Conservation (phyloP, 2,329 filamentous ascomycete species). For the Pseudogymnoascus sp. region DNA sequence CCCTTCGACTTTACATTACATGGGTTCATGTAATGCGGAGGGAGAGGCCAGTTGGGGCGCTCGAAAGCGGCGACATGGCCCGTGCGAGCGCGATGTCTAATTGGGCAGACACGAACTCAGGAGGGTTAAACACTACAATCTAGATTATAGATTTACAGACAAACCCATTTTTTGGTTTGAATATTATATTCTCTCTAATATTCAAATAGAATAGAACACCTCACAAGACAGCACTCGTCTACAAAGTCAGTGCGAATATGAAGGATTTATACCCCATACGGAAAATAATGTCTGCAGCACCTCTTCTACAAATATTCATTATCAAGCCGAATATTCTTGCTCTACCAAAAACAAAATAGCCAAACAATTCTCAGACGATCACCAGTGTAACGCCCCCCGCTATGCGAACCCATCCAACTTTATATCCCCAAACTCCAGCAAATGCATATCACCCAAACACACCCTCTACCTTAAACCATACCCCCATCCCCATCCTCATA, state of each 20-base stretch:
- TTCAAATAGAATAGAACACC: not conserved
- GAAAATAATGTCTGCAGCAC: not conserved
- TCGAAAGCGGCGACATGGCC: too few species aligned
- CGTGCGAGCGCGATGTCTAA: too few species aligned
- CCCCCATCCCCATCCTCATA: slow-evolving; percentile 34
- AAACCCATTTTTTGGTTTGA: not conserved
- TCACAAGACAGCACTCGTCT: not conserved
- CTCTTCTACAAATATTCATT: not conserved
- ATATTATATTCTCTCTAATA: not conserved
- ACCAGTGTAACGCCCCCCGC: not conserved
- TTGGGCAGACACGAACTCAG: too few species aligned
- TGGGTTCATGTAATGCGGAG: too few species aligned
- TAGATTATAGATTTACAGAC: not conserved
- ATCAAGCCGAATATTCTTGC: not conserved
- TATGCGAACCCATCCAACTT: not conserved
- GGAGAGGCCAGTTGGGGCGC: too few species aligned
- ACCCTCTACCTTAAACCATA: not conserved
- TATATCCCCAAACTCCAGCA: not conserved
- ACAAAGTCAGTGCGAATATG: not conserved
- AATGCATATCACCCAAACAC: not conserved
- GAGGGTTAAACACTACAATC: too few species aligned
- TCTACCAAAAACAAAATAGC: not conserved
- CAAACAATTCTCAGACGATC: not conserved
- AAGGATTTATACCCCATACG: too few species aligned
- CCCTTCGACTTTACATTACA: not conserved